Base-by-base conservation (phyloP, 345 rosid species). In the Garcia nutans region DNA sequence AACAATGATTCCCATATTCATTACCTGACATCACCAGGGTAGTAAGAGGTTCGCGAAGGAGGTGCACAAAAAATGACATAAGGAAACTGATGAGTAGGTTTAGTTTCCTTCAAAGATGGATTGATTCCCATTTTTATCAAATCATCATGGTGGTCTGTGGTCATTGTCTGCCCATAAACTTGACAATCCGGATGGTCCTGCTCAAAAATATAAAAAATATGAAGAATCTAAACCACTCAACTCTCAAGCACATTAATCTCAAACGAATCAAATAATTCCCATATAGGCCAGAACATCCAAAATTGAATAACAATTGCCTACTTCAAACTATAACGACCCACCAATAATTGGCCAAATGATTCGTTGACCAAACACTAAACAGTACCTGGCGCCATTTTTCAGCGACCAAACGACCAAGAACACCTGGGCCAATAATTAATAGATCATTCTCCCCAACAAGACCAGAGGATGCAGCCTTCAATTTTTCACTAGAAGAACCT, bases 401-500 rank as follows among this genome's bases (percentile, higher is more conserved):
- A 24, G 97, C 99, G 45, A 91, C 99, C 77, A 93, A 84, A 64
- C 98, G 99, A 79, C 99, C 98, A 57, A 96, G 96, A 84, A 93
- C 97, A 66, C 99, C 99, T 0, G 99, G 94, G 60, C 99, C 99
- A 17, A 96, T 91, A 72, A 96, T 90, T 68, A 93, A 82, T 76
- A 96, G 82, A 90, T 96, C 98, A 65, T 84, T 71, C 80, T 84
- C 84, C 11, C 96, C 96, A 63, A 92, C 85, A 68, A 76, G 59
- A 31, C 88, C 86, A 10, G 81, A 82, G 28, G 90, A 81, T 44
- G 78, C 80, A 42, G 84, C 81, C 82, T 83, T 84, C 85, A 80
- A 76, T 77, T 81, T 84, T 74, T 86, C 92, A 71, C 76, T 75
- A 3, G 84, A 76, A 33, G 83, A 86, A 76, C 87, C 93, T 89